phyloP scores from a whole-genome alignment of 1,284 basidiomycete species.

The Tylopilus orsonianus region DNA sequence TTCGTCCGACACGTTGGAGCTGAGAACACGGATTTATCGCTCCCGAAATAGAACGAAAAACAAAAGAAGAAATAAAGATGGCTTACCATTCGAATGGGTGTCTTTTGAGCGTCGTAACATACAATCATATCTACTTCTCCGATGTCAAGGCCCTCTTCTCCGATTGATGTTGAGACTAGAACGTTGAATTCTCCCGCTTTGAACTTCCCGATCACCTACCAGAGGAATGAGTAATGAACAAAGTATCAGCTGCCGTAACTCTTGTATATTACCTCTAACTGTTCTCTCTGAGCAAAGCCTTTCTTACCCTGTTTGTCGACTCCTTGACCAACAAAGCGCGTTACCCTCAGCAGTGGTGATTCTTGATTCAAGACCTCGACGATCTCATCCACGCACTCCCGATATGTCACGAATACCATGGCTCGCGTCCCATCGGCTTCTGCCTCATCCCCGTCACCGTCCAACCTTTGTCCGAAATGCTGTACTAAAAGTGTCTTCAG shows the following conservation, averaged over 20 bases:
- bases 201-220: slow-evolving; percentile 81
- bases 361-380: slow-evolving; percentile 76
- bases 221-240: slow-evolving; percentile 7
- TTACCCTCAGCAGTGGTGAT: slow-evolving; percentile 72
- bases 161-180: slow-evolving; percentile 94
- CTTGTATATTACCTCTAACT: slow-evolving; percentile 64
- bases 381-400: slow-evolving; percentile 90
- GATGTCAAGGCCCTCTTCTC: slow-evolving; percentile 99
- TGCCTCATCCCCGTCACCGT: slow-evolving; percentile 40
- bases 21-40: slow-evolving; percentile 36
- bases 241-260: not conserved
- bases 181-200: slow-evolving; percentile 89
- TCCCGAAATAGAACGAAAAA: no score
- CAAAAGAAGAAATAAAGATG: not conserved
- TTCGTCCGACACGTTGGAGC: slow-evolving; percentile 96
- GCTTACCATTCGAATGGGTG: slow-evolving; percentile 91
- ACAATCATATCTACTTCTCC: slow-evolving; percentile 98
- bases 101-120: slow-evolving; percentile 97
- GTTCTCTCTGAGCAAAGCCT: slow-evolving; percentile 90
- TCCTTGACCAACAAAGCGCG: slow-evolving; percentile 90
- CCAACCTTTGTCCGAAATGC: slow-evolving; percentile 73
- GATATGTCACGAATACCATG: slow-evolving; percentile 95
- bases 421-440: slow-evolving; percentile 59
- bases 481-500: slow-evolving; percentile 75
- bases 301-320: slow-evolving; percentile 83